Base-by-base conservation (phyloP, 1,284 basidiomycete genomes). In the Phellinidium pouzarii region DNA sequence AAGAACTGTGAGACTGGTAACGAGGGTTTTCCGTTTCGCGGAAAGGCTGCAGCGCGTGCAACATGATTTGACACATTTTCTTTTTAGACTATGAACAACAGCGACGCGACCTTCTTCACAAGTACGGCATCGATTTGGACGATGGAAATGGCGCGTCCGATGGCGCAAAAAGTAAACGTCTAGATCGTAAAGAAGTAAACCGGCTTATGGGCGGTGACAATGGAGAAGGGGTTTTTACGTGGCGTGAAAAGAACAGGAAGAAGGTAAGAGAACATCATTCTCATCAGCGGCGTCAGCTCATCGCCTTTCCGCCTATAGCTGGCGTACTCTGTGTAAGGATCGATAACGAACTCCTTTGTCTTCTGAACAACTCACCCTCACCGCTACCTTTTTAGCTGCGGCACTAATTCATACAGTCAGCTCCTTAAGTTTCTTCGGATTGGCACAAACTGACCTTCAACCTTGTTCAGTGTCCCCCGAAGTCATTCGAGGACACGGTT, bases 61-160 rank as follows among this genome's bases (percentile, higher is more conserved):
- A 23, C 25, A 20, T 36, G 22, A 7, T 31, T 19, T 46, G 29
- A 50, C 38, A n/a, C 22, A n/a, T 23, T 43, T 14, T 31, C 4
- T 43, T 52, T 58, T 36, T 62, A 91, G 88, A 97, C 74, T 98
- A 94, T 68, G 94, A 97, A 62, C 90, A 94, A 63, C 94, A 97
- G 66, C 81, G 94, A 29, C 76, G 85, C 44, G 89, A 91, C 61
- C 71, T 98, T 45, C 75, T 98, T 50, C 87, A 82, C 69, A 95
- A 93, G 68, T 87, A 98, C 69, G 95, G 94, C 0, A 89, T 98
- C 59, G 93, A 97, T 68, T 79, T 99, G 42, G 91, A 94, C 61
- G 90, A 92, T 62, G 74, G 75, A 46, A 79, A 75, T 62, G 78
- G 79, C 36, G 71, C 80, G 50, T 71, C 73, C 58, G 82, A 87